Evolutionary conservation across 2,329 filamentous ascomycete species (phyloP), one percentile per base, ranked within the genome.

Genomic region (Fusarium guadeloupense): DNA sequence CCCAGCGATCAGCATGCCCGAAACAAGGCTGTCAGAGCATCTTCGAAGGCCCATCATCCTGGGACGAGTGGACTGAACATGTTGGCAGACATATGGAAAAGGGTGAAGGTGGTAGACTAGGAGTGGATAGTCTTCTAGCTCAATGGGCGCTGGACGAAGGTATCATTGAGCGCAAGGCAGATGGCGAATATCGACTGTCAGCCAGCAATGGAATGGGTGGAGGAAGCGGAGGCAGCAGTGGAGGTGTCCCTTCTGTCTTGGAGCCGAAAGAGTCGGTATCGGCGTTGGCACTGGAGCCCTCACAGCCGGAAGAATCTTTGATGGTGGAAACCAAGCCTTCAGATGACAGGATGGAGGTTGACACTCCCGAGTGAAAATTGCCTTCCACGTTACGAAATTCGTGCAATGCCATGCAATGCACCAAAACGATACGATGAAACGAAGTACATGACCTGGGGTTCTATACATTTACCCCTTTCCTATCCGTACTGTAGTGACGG

Each of bases 11-110:
- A 40, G 83, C 89, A 1, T 93, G 91, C 62, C 86, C 87, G 0
- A 87, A 87, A 66, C 78, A 82, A 1, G 91, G 92, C 66, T 98
- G 94, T 71, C 78, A 83, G 10, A 83, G 83, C 43, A 75, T 81
- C 0, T 97, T 97, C 69, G 82, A 87, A 51, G 93, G 92, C 0
- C 78, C 82, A 1, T 84, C 83, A 3, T 90, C 89, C 9, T 97
- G 94, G 94, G 92, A 97, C 53, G 88, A 92, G 66, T 91, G 93
- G 78, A 95, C 95, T 56, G 94, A 98, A 73, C 94, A 98, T 73
- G 89, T 97, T 1, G 93, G 93, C 1, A 83, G 89, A 40, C 94
- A 98, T 73, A 89, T 96, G 81, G 93, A 97, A 75, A 89, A 88
- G 63, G 85, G 85, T 7, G 86, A 89, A 59, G 85, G 83, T 4